phyloP scores from a whole-genome alignment of 2,329 filamentous ascomycete genomes.

The Periconia digitata region DNA sequence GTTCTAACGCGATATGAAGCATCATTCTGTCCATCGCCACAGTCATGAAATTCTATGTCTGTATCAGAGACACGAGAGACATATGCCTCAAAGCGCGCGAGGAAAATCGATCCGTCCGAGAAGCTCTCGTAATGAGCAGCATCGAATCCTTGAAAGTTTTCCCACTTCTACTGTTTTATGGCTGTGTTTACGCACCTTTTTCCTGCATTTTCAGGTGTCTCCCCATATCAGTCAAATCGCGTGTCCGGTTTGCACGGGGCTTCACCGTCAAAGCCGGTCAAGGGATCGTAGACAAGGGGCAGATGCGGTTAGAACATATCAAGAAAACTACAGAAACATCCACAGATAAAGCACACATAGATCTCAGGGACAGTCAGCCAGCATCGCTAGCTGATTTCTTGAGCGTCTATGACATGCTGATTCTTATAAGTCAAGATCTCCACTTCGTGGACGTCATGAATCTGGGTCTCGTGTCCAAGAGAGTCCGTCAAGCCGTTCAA shows the following conservation, averaged over 20 bases:
- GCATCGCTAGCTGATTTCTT: constrained; percentile 26
- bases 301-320: constrained; percentile 13
- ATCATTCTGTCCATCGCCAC: constrained; percentile 16
- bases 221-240: constrained; percentile 16
- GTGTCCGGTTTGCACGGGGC: constrained; percentile 18
- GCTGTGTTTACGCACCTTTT: constrained; percentile 6
- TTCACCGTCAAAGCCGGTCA: constrained; percentile 18
- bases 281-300: constrained; percentile 11
- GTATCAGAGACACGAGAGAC: constrained; percentile 2
- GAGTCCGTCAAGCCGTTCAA: constrained; percentile 24
- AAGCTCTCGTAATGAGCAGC: background rate
- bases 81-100: background rate
- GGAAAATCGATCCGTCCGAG: constrained; percentile 1
- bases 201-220: constrained; percentile 22
- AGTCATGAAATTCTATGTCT: constrained; percentile 11
- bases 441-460: constrained; percentile 30
- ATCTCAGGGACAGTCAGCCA: constrained; percentile 5
- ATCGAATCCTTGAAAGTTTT: constrained; percentile 3
- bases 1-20: background rate
- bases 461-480: constrained; percentile 26
- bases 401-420: constrained; percentile 33
- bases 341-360: background rate
- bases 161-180: background rate
- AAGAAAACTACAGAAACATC: constrained; percentile 2
- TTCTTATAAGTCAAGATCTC: constrained; percentile 25